Evolutionary conservation across 139 green algal genomes (phyloP).

Genomic region (Dunaliella primolecta): DNA sequence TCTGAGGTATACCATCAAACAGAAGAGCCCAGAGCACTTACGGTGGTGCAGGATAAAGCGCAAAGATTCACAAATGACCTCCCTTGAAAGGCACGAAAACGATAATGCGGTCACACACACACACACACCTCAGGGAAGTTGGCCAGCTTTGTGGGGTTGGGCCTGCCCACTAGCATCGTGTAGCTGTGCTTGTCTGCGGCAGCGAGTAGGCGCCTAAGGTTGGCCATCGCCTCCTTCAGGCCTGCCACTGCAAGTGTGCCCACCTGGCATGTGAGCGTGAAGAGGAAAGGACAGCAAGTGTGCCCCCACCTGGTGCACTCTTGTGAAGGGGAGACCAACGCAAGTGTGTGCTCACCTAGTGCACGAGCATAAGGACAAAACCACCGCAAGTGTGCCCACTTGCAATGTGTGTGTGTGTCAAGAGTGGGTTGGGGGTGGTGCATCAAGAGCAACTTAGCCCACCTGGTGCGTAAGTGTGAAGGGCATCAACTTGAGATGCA

Average conservation of each 20-base stretch:
- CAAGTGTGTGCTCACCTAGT: background rate
- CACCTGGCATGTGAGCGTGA: constrained; percentile 72
- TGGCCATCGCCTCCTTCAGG: constrained; percentile 56
- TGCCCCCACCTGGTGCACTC: background rate
- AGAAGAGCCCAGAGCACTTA: too few species aligned
- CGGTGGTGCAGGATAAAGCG: too few species aligned
- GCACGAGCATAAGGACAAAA: too few species aligned
- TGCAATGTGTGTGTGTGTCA: too few species aligned
- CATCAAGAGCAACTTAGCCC: too few species aligned
- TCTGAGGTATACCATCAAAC: too few species aligned
- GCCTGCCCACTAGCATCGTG: constrained; percentile 87
- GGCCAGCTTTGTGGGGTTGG: constrained; percentile 91
- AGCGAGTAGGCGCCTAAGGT: constrained; percentile 20
- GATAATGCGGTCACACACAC: background rate
- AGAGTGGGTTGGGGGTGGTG: too few species aligned
- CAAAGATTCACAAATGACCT: too few species aligned
- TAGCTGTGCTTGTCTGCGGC: constrained; percentile 83
- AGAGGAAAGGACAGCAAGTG: background rate
- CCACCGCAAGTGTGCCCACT: too few species aligned
- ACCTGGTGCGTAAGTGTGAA: too few species aligned
- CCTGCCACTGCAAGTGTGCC: constrained; percentile 80
- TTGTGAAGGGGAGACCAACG: background rate
- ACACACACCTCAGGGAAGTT: constrained; percentile 91
- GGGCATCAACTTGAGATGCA: too few species aligned
- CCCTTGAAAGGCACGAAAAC: background rate